A percentile compares a stretch with the other conserved stretches of the same genome.
Evolutionary conservation across 164 flowering plant genomes (phyloP).

Genomic region (Euptelea pleiosperma): DNA sequence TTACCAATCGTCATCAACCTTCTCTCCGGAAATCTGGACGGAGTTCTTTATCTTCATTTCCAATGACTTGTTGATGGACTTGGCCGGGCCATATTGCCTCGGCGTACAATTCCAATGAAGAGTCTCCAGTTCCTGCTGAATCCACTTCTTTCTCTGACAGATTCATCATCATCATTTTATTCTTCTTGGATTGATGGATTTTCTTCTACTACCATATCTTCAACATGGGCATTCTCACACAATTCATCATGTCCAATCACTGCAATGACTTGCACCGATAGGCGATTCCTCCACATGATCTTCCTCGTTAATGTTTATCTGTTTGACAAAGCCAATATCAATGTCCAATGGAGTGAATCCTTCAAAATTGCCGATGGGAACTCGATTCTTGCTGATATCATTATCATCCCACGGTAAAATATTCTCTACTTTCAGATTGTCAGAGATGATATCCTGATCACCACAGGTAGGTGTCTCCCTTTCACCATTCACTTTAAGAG

Average conservation of each 20-base stretch:
- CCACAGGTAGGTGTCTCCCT: no score
- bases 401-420: no score
- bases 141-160: slow-evolving; percentile 19
- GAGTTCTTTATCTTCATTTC: slow-evolving; percentile 10
- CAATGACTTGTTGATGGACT: slow-evolving; percentile 12
- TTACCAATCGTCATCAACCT: no score
- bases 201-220: no score
- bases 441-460: no score
- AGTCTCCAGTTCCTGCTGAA: slow-evolving; percentile 22
- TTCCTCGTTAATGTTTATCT: background rate
- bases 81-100: slow-evolving; percentile 35
- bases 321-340: background rate
- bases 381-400: background rate
- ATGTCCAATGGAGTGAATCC: no score
- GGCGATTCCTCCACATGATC: background rate
- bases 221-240: background rate
- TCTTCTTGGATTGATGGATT: slow-evolving; percentile 5
- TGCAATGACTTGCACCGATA: background rate
- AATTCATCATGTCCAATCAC: background rate
- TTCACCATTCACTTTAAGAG: no score
- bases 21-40: background rate
- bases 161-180: slow-evolving; percentile 2
- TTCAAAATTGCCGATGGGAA: background rate
- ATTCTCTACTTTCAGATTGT: no score
- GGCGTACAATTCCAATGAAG: slow-evolving; percentile 23